Base-by-base conservation (phyloP, 768 basidiomycete species). In the Obba rivulosa region DNA sequence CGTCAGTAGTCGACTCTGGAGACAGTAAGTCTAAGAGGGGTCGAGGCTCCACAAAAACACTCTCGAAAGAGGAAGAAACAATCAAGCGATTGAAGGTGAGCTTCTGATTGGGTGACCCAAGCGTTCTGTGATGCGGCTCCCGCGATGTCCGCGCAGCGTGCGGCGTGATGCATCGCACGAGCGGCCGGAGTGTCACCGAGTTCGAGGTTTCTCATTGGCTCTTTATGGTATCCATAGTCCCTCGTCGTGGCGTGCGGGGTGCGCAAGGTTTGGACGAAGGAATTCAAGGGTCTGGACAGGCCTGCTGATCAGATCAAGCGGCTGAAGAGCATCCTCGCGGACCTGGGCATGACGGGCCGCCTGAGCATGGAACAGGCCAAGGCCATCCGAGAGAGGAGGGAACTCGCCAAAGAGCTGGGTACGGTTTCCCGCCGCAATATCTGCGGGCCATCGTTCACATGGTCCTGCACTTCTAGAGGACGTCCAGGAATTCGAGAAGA, bases 281-380 rank as follows among this genome's bases (percentile, higher is more conserved):
- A 88, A 48, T 85, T 91, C 56, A 66, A 79, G 55, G 82, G 72
- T 47, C 59, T 80, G 34, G 75, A 78, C 37, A 71, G 68, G 8
- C 72, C 82, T 0, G 72, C 71, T 2, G 76, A 81, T 41, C 87
- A 91, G 57, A 83, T 90, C 25, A 67, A 68, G 43, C 80, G 77
- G 35, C 71, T 92, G 28, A 80, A 77, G 48, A 69, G 76, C 49
- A 82, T 86, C 11, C 71, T 92, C 8, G 59, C 69, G 21, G 85
- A 83, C 3, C 72, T 92, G 24, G 91, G 91, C 1, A 94, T 93
- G 89, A 78, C 71, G 0, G 87, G 87, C 1, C 77, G 84, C 20
- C 70, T 83, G 59, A 92, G 80, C 51, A 57, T 90, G 58, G 90
- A 89, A 45, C 85, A 93, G 66, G 92, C 92, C 3, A 87, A 79